A percentile compares a stretch with the other conserved stretches of the same genome.
These are phyloP conservation scores for Zangia roseola DNA, from an alignment of 768 basidiomycete species.

Conservation along the genomic window DNA sequence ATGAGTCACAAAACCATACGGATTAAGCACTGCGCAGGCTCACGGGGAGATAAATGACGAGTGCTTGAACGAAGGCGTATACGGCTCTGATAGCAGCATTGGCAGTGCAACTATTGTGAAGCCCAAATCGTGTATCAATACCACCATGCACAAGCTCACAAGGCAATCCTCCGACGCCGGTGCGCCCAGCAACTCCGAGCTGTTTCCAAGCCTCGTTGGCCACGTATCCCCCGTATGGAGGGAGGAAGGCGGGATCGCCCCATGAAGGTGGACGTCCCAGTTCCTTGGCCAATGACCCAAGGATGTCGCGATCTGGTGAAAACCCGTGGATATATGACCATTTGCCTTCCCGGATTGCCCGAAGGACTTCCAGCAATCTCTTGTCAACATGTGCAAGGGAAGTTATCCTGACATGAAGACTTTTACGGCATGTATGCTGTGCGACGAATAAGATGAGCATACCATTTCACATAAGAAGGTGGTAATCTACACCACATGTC, in stretches of 20 bases:
- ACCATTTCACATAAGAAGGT: conserved; percentile 60
- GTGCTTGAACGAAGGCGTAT: conserved; percentile 59
- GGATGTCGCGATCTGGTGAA: conserved; percentile 37
- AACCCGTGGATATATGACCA: conserved; percentile 61
- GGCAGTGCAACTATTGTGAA: conserved; percentile 55
- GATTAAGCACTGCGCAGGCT: conserved; percentile 25
- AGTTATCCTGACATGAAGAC: conserved; percentile 47
- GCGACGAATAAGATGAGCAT: neutral
- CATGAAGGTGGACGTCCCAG: conserved; percentile 59
- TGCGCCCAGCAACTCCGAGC: conserved; percentile 52
- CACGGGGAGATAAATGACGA: conserved; percentile 72
- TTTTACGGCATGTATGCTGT: neutral
- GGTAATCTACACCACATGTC: conserved; percentile 36
- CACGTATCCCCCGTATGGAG: conserved; percentile 56
- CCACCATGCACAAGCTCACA: conserved; percentile 72
- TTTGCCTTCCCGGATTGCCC: conserved; percentile 47
- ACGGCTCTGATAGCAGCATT: conserved; percentile 55
- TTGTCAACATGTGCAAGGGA: conserved; percentile 66
- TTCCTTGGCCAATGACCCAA: conserved; percentile 47
- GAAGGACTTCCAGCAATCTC: conserved; percentile 54
- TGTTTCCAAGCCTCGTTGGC: conserved; percentile 56
- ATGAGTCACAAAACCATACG: neutral
- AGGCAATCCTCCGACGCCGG: conserved; percentile 66
- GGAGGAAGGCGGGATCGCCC: conserved; percentile 61
- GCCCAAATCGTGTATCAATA: conserved; percentile 44